Base-by-base conservation (phyloP, 2,329 filamentous ascomycete species). In the Talaromyces sp. region DNA sequence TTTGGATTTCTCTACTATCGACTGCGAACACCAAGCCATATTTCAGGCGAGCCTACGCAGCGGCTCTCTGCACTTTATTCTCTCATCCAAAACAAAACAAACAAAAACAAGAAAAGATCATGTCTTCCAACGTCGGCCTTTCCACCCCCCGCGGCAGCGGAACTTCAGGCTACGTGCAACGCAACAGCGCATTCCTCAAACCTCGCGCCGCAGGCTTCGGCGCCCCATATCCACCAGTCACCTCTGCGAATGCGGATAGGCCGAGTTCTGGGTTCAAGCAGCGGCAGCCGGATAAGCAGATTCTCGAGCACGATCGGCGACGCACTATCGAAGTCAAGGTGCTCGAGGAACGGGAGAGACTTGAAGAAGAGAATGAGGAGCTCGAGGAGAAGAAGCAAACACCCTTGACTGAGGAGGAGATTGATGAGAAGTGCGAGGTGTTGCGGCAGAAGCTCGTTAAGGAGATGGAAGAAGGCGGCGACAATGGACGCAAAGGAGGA, bases 121-220 rank as follows among this genome's bases (percentile, higher is more conserved):
- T 98, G 95, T 95, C 93, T 64, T 92, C 95, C 67, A 99, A 99
- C 80, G 95, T 99, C 72, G 96, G 95, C 62, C 91, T 99, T 70
- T 88, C 89, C 61, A 99, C 95, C 4, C 95, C 95, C 3, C 89
- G 95, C 71, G 95, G 95, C 68, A 96, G 91, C 73, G 95, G 95
- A 55, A 99, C 95, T 61, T 98, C 94, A 0, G 95, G 95, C 73
- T 98, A 98, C 75, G 94, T 99, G 61, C 94, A 98, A 79, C 91
- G 92, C 76, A 99, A 98, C 80, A 87, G 92, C 40, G 95, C 95
- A 18, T 88, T 94, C 73, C 87, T 97, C 69, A 87, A 85, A 73
- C 92, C 91, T 33, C 92, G 94, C 78, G 92, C 96, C 79, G 65
- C 72, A 30, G 77, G 75, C 56, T 85, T 87, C 69, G 84, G 82